Evolutionary conservation across 306 rosid species (phyloP).

Genomic region (Arachis hypogaea): DNA sequence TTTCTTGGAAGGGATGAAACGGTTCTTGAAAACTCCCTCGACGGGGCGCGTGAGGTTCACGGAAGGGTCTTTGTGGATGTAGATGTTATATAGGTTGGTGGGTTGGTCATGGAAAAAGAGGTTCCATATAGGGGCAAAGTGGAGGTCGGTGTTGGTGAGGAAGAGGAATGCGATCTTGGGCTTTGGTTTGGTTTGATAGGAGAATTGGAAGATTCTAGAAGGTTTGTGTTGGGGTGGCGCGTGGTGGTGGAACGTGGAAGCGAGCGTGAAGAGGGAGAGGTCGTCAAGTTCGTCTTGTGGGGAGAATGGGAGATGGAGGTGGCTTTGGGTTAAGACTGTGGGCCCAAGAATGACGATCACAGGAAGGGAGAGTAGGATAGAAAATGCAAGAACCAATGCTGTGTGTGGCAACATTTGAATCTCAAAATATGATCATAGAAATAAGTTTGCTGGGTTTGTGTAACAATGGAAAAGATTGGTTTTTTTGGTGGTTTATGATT

Average conservation of each 20-base stretch:
- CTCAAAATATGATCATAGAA: no score
- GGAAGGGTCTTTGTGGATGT: conserved; percentile 82
- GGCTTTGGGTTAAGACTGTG: conserved; percentile 57
- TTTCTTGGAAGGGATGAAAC: conserved; percentile 62
- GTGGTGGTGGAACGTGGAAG: conserved; percentile 44
- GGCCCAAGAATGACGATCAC: conserved; percentile 72
- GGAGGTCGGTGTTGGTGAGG: conserved; percentile 87
- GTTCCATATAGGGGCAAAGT: conserved; percentile 74
- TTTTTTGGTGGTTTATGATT: no score
- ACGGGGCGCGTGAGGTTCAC: conserved; percentile 65
- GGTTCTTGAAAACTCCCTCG: conserved; percentile 45
- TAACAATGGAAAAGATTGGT: no score
- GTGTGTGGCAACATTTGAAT: conserved; percentile 40
- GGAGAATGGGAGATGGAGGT: background rate
- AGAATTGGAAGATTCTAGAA: conserved; percentile 62
- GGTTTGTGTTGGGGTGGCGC: conserved; percentile 31
- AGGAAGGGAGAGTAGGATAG: conserved; percentile 77
- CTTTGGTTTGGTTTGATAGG: conserved; percentile 53
- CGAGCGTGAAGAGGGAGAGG: conserved; percentile 71
- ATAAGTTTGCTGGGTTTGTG: no score
- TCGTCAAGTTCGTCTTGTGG: conserved; percentile 80
- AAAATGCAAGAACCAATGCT: conserved; percentile 53
- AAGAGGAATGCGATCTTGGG: conserved; percentile 91
- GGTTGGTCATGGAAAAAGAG: conserved; percentile 55
- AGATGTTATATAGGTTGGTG: conserved; percentile 58